These are phyloP conservation scores for Blastomyces gilchristii DNA, from an alignment of 2,329 filamentous ascomycete species.

Conservation along the genomic window DNA sequence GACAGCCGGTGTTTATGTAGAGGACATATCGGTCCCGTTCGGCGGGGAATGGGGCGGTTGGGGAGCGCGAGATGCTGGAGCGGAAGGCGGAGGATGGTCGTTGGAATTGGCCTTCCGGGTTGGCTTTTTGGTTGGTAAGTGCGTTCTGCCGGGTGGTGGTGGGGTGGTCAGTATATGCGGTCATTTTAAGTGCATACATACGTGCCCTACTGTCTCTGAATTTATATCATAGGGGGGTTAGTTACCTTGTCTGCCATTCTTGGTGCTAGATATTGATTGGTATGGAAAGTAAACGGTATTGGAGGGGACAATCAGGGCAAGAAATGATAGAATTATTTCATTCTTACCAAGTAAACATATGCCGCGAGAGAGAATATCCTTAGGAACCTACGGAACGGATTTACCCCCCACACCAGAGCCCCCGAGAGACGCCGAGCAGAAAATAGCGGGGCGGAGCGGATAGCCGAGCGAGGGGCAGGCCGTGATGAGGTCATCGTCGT, in stretches of 20 bases:
- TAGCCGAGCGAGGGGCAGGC: no score
- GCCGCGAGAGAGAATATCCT: no score
- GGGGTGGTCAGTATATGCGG: neutral
- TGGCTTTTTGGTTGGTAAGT: constrained; percentile 25
- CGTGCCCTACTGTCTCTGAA: neutral
- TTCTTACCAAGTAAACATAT: neutral
- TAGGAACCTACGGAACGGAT: no score
- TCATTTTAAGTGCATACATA: neutral
- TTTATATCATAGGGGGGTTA: no score
- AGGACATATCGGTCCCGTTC: constrained; percentile 52
- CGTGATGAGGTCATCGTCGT: no score
- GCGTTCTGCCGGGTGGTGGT: neutral
- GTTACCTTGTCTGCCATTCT: neutral
- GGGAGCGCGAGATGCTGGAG: constrained; percentile 43
- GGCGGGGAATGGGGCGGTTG: constrained; percentile 45
- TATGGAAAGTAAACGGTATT: no score
- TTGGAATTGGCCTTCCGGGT: constrained; percentile 44
- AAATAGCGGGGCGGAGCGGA: no score
- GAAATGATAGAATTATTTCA: neutral
- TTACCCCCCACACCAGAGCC: no score
- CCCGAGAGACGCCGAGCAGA: no score
- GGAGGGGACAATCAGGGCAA: no score
- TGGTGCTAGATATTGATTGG: no score
- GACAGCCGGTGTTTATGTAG: constrained; percentile 52
- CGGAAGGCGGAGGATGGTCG: constrained; percentile 48